Percentiles rank a stretch among this genome's conserved stretches.
These are phyloP conservation scores for Nemania sp. DNA, from an alignment of 2,329 filamentous ascomycete genomes.

Conservation along the genomic window DNA sequence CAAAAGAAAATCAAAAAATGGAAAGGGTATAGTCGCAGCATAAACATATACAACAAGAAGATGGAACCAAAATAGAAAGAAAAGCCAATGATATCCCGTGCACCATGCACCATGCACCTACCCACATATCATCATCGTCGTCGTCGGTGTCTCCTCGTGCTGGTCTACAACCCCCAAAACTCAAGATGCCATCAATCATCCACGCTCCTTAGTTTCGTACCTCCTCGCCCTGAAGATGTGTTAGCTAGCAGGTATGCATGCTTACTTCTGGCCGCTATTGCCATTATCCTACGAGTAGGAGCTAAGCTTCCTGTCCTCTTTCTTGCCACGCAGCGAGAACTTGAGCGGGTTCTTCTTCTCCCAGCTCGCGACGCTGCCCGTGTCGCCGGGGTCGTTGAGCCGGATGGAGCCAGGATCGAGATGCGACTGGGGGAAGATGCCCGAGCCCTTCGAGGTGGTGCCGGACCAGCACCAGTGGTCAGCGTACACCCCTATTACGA, in stretches of 20 bases:
- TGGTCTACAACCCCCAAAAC: background rate
- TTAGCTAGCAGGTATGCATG: background rate
- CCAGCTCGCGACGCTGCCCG: conserved; percentile 47
- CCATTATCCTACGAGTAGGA: conserved; percentile 36
- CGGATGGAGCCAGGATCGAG: conserved; percentile 48
- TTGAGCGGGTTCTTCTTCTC: conserved; percentile 49
- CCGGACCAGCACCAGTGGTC: conserved; percentile 54
- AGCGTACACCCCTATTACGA: conserved; percentile 46
- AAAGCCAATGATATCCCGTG: conserved; percentile 6
- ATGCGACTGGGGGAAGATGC: conserved; percentile 52
- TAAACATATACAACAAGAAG: conserved; percentile 34
- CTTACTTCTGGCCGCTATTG: conserved; percentile 35
- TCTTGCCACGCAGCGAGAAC: conserved; percentile 46
- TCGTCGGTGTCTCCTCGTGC: conserved; percentile 11
- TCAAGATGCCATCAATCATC: background rate
- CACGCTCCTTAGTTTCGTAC: background rate
- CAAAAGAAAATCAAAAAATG: background rate
- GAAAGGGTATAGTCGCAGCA: conserved; percentile 37
- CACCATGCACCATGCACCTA: background rate
- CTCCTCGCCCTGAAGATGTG: background rate
- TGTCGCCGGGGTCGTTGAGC: conserved; percentile 44
- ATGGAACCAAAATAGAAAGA: conserved; percentile 16
- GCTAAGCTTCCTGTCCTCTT: conserved; percentile 42
- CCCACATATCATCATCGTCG: conserved; percentile 13
- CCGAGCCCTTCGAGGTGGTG: conserved; percentile 50